Evolutionary conservation across 2,329 filamentous ascomycete species (phyloP), one percentile per base, ranked within the genome.

Genomic region (Diaporthe humulicola): DNA sequence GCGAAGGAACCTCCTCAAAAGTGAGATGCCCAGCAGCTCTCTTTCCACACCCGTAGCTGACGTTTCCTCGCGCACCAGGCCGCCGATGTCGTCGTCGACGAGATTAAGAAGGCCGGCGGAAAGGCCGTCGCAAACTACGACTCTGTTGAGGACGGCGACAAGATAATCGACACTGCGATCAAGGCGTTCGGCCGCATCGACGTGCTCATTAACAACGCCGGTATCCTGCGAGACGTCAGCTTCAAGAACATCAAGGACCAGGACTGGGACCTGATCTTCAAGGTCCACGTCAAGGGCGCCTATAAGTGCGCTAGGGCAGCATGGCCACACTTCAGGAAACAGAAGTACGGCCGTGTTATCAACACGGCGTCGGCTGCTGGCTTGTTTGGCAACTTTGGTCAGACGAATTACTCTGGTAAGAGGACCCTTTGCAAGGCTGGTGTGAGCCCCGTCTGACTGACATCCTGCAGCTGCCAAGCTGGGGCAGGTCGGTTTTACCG

Each of bases 171-270:
- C 78, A 96, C 94, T 33, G 94, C 94, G 80, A 94, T 97, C 83
- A 88, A 94, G 84, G 88, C 88, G 73, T 97, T 93, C 82, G 94
- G 96, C 79, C 94, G 96, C 81, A 91, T 99, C 85, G 96, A 99
- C 84, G 88, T 99, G 78, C 92, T 99, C 80, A 93, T 99, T 86
- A 99, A 99, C 90, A 99, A 98, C 83, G 97, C 97, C 76, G 96
- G 97, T 82, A 98, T 98, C 82, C 90, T 98, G 76, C 93, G 96
- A 76, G 96, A 98, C 87, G 85, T 98, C 82, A 96, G 94, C 90
- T 98, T 99, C 89, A 98, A 98, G 91, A 98, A 98, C 87, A 97
- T 98, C 91, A 97, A 93, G 85, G 97, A 99, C 84, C 87, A 93
- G 82, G 97, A 99, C 85, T 99, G 97, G 97, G 96, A 99, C 83